These are phyloP conservation scores for Avena eriantha DNA, from an alignment of 176 grass and related monocot genomes.

Conservation along the genomic window DNA sequence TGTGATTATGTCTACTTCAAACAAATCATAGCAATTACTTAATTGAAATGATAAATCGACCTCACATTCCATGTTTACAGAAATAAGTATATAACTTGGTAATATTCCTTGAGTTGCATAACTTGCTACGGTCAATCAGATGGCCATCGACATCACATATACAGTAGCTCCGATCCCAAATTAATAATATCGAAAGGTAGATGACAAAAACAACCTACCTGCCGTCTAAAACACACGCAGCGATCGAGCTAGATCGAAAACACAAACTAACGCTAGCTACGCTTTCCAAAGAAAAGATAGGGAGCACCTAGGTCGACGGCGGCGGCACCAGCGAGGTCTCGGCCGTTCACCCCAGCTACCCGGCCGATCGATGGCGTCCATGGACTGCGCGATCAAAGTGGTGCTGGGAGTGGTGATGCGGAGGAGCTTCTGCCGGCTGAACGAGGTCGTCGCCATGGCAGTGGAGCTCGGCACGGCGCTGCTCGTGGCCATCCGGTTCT, in stretches of 20 bases:
- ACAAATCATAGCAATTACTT: neutral
- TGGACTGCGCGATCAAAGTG: conserved; percentile 47
- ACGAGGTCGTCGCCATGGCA: conserved; percentile 45
- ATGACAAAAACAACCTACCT: conserved; percentile 24
- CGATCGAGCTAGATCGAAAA: neutral
- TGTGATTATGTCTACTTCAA: neutral
- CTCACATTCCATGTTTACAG: neutral
- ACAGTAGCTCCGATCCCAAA: neutral
- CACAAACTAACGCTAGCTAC: neutral
- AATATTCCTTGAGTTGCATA: neutral
- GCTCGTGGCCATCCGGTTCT: conserved; percentile 46
- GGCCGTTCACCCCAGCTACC: too few species aligned
- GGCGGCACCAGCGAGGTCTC: neutral
- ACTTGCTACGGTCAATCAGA: neutral
- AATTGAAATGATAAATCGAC: neutral
- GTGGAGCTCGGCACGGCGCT: conserved; percentile 52
- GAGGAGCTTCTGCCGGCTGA: conserved; percentile 63
- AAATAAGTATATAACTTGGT: neutral
- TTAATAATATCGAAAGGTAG: conserved; percentile 9
- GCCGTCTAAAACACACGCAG: conserved; percentile 13
- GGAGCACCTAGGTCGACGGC: neutral
- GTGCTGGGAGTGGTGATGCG: conserved; percentile 66
- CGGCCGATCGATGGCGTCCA: neutral
- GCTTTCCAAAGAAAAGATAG: neutral
- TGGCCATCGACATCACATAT: neutral